A percentile compares a stretch with the other conserved stretches of the same genome.
Evolutionary conservation across 306 rosid genomes (phyloP).

Genomic region (Abrus precatorius): DNA sequence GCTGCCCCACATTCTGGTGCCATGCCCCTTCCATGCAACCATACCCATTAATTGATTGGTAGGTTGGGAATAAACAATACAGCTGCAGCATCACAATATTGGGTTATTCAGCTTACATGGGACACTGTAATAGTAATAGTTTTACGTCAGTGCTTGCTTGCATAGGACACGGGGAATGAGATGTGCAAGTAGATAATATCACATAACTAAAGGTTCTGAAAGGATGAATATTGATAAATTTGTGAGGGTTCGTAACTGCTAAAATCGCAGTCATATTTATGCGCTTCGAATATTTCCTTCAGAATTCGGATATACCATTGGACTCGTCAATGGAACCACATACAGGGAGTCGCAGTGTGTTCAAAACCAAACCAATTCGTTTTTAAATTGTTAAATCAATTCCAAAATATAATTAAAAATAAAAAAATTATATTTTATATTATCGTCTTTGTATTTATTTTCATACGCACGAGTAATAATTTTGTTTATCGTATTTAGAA

Average conservation of each 20-base stretch:
- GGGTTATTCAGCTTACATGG: not conserved
- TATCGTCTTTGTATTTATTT: too few species aligned
- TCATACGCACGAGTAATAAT: too few species aligned
- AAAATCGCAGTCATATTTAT: not conserved
- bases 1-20: not conserved
- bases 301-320: not conserved
- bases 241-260: not conserved
- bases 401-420: too few species aligned
- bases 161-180: not conserved
- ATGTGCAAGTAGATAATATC: not conserved
- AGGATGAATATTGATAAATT: not conserved
- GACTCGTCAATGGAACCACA: not conserved
- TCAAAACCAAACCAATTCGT: too few species aligned
- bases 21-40: not conserved
- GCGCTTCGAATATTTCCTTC: not conserved
- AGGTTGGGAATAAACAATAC: not conserved
- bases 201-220: constrained; percentile 6
- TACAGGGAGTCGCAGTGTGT: too few species aligned
- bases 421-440: too few species aligned
- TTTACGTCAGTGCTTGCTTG: not conserved
- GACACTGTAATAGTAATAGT: not conserved
- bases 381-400: too few species aligned
- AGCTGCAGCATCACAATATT: not conserved
- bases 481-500: too few species aligned
- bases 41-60: constrained; percentile 8